phyloP scores from a whole-genome alignment of 2,329 filamentous ascomycete species.

The Boeremia lycopersici region DNA sequence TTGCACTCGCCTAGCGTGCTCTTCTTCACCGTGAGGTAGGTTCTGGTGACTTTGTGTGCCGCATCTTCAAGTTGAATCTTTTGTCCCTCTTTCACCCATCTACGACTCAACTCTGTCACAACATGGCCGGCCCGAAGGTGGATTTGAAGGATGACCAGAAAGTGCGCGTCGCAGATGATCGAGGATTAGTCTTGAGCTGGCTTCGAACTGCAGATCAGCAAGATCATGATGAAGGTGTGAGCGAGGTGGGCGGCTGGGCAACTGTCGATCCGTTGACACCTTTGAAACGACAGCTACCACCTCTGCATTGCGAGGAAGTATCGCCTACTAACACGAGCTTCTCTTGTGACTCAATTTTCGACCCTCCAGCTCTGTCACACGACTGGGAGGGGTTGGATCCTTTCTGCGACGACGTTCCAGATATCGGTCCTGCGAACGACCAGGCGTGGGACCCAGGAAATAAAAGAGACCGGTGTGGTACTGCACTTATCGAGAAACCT shows the following conservation, averaged over 20 bases:
- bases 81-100: neutral
- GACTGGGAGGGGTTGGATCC: neutral
- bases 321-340: conserved; percentile 10
- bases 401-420: conserved; percentile 1
- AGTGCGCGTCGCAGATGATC: neutral
- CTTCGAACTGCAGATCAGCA: neutral
- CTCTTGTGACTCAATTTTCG: neutral
- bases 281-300: neutral
- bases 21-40: neutral
- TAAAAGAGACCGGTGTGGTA: no score
- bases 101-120: neutral
- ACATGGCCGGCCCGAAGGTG: neutral
- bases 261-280: neutral
- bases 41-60: neutral
- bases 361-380: neutral
- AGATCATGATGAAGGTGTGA: neutral
- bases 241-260: neutral
- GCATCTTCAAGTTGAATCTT: neutral
- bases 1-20: no score
- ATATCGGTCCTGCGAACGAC: neutral
- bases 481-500: neutral
- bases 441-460: neutral
- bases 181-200: neutral
- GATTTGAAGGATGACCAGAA: neutral
- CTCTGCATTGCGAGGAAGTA: neutral